Conservation (phyloP, 768 basidiomycete species). For the Lyophyllum shimeji region DNA sequence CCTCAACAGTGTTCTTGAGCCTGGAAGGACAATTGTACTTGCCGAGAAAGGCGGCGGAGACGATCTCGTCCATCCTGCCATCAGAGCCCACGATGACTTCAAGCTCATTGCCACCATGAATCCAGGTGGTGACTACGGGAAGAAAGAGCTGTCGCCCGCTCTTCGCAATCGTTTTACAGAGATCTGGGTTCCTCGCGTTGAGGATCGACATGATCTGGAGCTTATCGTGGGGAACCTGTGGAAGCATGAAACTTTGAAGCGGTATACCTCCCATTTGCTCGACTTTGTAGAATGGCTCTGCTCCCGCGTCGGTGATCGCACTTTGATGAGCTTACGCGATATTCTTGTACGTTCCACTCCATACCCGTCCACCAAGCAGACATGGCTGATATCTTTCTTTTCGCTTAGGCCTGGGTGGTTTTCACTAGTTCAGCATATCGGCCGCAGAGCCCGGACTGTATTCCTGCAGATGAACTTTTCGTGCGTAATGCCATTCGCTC, state of each 20-base stretch:
- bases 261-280: constrained; percentile 62
- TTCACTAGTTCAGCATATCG: constrained; percentile 71
- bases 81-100: constrained; percentile 70
- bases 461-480: constrained; percentile 57
- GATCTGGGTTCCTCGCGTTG: constrained; percentile 94
- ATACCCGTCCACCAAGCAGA: not conserved
- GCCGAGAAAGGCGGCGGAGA: constrained; percentile 85
- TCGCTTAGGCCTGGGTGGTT: constrained; percentile 80
- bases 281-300: constrained; percentile 85
- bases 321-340: constrained; percentile 80
- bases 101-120: constrained; percentile 98
- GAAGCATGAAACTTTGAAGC: constrained; percentile 50
- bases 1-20: constrained; percentile 95
- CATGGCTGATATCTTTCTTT: not conserved
- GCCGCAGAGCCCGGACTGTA: constrained; percentile 24
- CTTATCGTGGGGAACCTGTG: constrained; percentile 77
- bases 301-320: constrained; percentile 53
- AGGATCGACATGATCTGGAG: constrained; percentile 68
- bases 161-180: constrained; percentile 97
- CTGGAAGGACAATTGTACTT: constrained; percentile 81
- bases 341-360: constrained; percentile 60
- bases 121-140: constrained; percentile 98
- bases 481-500: constrained; percentile 42
- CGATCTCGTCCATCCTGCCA: constrained; percentile 61
- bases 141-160: constrained; percentile 97